These are phyloP conservation scores for Boletus bicolor DNA, from an alignment of 768 basidiomycete genomes.

Conservation along the genomic window DNA sequence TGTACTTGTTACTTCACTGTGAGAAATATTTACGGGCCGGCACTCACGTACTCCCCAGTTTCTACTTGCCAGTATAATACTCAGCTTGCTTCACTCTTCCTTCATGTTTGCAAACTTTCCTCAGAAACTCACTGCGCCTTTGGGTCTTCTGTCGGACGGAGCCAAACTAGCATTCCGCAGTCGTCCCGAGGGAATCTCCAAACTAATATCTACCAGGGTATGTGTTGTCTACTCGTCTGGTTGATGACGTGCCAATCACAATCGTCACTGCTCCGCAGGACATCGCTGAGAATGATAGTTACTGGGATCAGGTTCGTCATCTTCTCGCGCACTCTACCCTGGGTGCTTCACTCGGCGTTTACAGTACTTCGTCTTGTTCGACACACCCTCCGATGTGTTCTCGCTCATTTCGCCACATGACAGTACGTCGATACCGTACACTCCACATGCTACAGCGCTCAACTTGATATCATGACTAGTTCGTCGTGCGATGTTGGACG, in stretches of 20 bases:
- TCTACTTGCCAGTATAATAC: background rate
- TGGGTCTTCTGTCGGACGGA: slow-evolving; percentile 80
- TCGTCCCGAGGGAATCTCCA: slow-evolving; percentile 74
- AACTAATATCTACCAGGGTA: slow-evolving; percentile 71
- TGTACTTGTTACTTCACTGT: background rate
- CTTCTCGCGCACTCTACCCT: background rate
- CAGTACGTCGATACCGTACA: slow-evolving; percentile 46
- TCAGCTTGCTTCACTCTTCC: background rate
- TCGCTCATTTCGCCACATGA: slow-evolving; percentile 85
- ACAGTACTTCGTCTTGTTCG: slow-evolving; percentile 82
- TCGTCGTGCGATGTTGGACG: slow-evolving; percentile 73
- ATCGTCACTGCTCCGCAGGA: slow-evolving; percentile 43
- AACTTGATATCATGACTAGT: slow-evolving; percentile 43
- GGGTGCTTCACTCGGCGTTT: slow-evolving; percentile 1
- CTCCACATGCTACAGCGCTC: slow-evolving; percentile 3
- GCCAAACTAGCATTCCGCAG: slow-evolving; percentile 88
- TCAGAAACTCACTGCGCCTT: slow-evolving; percentile 67
- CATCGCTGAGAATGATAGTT: slow-evolving; percentile 70
- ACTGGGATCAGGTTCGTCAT: slow-evolving; percentile 81
- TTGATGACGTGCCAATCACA: slow-evolving; percentile 1
- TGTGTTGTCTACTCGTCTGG: slow-evolving; percentile 25
- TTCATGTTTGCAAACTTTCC: slow-evolving; percentile 70
- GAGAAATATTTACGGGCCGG: slow-evolving; percentile 1
- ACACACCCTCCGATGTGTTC: slow-evolving; percentile 88
- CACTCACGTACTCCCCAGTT: background rate